phyloP scores from a whole-genome alignment of 306 rosid genomes.

The Sindora glabra region DNA sequence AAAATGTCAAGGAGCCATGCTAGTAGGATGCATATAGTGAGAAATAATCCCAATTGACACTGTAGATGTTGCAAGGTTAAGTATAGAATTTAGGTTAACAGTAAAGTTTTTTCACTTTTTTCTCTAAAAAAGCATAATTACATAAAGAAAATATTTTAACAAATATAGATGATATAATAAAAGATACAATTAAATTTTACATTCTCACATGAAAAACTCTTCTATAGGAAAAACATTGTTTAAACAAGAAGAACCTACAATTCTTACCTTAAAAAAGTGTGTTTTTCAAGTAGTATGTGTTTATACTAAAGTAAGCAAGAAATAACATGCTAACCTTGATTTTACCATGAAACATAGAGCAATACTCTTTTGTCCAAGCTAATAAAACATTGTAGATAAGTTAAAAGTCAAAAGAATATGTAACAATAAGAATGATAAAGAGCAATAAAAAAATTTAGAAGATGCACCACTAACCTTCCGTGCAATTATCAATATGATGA shows the following conservation, averaged over 20 bases:
- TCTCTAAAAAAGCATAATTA: slow-evolving; percentile 49
- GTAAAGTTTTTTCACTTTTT: slow-evolving; percentile 82
- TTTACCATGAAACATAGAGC: slow-evolving; percentile 84
- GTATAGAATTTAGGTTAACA: no score
- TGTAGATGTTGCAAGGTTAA: slow-evolving; percentile 81
- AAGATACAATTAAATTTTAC: slow-evolving; percentile 3
- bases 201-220: slow-evolving; percentile 1
- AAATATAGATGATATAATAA: no score
- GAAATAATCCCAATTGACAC: slow-evolving; percentile 58
- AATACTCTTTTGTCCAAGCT: slow-evolving; percentile 77
- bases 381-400: slow-evolving; percentile 69
- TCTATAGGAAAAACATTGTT: no score
- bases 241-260: no score
- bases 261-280: slow-evolving; percentile 6
- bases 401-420: slow-evolving; percentile 18
- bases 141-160: background rate
- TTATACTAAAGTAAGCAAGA: slow-evolving; percentile 9
- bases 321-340: slow-evolving; percentile 59
- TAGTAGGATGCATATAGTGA: slow-evolving; percentile 85
- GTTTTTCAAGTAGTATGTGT: background rate
- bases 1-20: slow-evolving; percentile 74
- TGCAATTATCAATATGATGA: slow-evolving; percentile 96
- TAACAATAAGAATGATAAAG: slow-evolving; percentile 1
- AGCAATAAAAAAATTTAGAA: background rate
- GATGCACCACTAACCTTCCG: slow-evolving; percentile 85